These are phyloP conservation scores for Laguncularia racemosa DNA, from an alignment of 345 rosid genomes.

Conservation along the genomic window DNA sequence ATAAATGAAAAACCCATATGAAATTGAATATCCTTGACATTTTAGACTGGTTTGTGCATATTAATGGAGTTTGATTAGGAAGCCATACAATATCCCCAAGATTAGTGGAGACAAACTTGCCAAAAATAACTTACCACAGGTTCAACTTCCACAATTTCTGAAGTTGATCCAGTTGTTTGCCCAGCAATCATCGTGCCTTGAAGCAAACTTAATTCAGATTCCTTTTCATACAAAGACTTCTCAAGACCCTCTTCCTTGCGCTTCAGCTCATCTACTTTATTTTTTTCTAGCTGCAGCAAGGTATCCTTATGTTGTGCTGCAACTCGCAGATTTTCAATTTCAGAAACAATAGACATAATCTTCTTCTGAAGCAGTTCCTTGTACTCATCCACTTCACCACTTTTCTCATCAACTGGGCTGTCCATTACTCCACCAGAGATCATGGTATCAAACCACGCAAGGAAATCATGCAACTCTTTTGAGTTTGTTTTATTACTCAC, in stretches of 20 bases:
- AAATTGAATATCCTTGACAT: no score
- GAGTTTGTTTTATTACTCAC: constrained; percentile 42
- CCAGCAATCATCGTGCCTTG: constrained; percentile 33
- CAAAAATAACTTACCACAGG: constrained; percentile 63
- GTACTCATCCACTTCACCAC: constrained; percentile 27
- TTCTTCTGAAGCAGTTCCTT: constrained; percentile 61
- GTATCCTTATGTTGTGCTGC: constrained; percentile 53
- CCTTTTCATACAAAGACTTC: constrained; percentile 60
- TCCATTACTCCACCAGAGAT: constrained; percentile 36
- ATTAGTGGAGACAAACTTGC: neutral
- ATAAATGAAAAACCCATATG: no score
- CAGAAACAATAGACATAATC: constrained; percentile 46
- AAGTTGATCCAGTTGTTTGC: constrained; percentile 22
- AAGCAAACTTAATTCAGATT: constrained; percentile 49
- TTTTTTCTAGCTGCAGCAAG: constrained; percentile 60
- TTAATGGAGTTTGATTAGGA: no score
- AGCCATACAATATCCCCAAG: no score
- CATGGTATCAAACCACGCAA: constrained; percentile 53
- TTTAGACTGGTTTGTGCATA: no score
- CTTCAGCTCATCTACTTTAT: constrained; percentile 60
- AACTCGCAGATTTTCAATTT: constrained; percentile 42
- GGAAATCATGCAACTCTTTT: constrained; percentile 46
- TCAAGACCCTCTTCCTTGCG: constrained; percentile 53
- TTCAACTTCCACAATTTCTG: constrained; percentile 80
- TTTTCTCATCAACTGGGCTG: constrained; percentile 29